phyloP scores from a whole-genome alignment of 192 early-diverging fungal genomes.

The Phlyctochytrium arcticum region DNA sequence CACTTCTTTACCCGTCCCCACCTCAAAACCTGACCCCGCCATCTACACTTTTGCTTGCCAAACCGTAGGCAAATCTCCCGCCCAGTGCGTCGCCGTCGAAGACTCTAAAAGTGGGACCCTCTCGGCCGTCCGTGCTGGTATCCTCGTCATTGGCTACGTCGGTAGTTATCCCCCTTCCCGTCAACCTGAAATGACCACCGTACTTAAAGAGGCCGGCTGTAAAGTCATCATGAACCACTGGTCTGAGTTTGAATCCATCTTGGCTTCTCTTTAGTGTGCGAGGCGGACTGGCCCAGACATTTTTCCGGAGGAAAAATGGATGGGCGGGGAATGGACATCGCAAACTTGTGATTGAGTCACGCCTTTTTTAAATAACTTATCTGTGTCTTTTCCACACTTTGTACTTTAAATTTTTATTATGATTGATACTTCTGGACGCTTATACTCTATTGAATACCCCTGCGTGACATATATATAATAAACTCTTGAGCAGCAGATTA shows the following conservation, averaged over 20 bases:
- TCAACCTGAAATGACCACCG: not conserved
- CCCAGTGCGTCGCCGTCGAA: slow-evolving; percentile 7
- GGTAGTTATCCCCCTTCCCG: not conserved
- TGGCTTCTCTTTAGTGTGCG: not conserved
- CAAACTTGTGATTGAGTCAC: too few species aligned
- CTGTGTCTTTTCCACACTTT: too few species aligned
- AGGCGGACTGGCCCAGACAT: too few species aligned
- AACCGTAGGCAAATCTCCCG: not conserved
- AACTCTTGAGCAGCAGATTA: too few species aligned
- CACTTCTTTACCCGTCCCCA: not conserved
- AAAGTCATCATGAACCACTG: not conserved
- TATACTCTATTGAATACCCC: too few species aligned
- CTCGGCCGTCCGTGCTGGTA: slow-evolving; percentile 6
- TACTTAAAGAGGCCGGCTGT: not conserved
- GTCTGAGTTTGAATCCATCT: not conserved
- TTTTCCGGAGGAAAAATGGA: too few species aligned
- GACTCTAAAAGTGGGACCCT: not conserved
- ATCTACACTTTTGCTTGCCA: slow-evolving; percentile 6
- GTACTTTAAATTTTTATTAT: too few species aligned
- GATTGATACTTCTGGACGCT: too few species aligned
- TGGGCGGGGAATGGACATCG: too few species aligned
- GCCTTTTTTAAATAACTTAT: too few species aligned
- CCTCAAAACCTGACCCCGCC: slow-evolving; percentile 13
- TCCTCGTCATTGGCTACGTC: slow-evolving; percentile 5
- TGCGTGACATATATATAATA: too few species aligned